A percentile compares a stretch with the other conserved stretches of the same genome.
phyloP scores from a whole-genome alignment of 768 basidiomycete species.

The Kwoniella botswanensis region DNA sequence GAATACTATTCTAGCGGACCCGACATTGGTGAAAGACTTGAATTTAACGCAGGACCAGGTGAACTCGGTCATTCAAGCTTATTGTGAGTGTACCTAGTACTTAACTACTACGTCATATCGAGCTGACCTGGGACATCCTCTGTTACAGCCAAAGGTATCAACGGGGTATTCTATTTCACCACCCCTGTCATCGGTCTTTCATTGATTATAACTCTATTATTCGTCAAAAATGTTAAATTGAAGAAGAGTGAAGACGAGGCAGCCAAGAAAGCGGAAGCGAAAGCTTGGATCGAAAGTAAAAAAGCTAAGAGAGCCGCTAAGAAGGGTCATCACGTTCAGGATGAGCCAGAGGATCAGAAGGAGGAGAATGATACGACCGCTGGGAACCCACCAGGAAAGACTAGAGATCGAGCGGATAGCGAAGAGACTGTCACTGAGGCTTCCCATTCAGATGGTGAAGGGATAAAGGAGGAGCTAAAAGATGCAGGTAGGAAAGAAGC shows the following conservation, averaged over 20 bases:
- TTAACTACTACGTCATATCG: too few relatives aligned
- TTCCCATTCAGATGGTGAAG: neutral
- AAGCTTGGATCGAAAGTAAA: constrained; percentile 55
- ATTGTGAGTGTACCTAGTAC: constrained; percentile 40
- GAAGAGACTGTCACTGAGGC: constrained; percentile 13
- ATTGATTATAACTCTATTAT: constrained; percentile 65
- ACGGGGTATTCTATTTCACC: constrained; percentile 68
- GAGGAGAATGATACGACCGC: neutral
- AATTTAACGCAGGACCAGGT: constrained; percentile 30
- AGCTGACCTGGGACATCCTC: too few relatives aligned
- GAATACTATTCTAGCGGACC: constrained; percentile 42
- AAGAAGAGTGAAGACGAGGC: constrained; percentile 67
- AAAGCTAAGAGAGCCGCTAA: constrained; percentile 37
- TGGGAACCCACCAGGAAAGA: neutral
- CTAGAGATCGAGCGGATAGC: constrained; percentile 11
- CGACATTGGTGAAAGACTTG: constrained; percentile 34
- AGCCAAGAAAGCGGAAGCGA: constrained; percentile 58
- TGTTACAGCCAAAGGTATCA: constrained; percentile 66
- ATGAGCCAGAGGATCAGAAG: constrained; percentile 1
- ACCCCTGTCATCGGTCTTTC: constrained; percentile 65
- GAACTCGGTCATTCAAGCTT: constrained; percentile 36
- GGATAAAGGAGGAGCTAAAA: constrained; percentile 27
- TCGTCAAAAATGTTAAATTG: constrained; percentile 70
- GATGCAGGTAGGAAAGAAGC: constrained; percentile 26
- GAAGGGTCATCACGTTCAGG: constrained; percentile 13